phyloP scores from a whole-genome alignment of 106 monocot species.

The Dioscorea zingiberensis region DNA sequence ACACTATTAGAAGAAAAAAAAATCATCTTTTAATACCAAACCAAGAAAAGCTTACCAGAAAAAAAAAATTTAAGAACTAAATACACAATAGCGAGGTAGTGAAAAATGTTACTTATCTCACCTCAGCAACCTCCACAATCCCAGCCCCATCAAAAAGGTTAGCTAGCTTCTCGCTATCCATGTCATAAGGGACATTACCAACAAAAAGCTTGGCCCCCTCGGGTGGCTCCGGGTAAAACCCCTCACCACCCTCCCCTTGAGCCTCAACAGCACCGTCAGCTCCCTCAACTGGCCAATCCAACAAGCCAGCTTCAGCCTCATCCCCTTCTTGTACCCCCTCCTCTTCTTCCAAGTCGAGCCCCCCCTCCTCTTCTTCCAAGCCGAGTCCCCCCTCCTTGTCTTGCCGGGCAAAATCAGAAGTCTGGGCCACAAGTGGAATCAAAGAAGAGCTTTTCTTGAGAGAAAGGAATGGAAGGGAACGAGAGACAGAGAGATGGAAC shows the following conservation, averaged over 20 bases:
- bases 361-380: background rate
- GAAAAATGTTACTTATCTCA: background rate
- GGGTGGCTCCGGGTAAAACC: constrained; percentile 49
- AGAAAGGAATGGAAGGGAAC: constrained; percentile 2
- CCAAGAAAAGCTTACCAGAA: too few species aligned
- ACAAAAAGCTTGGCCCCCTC: constrained; percentile 90
- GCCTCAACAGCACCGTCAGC: background rate
- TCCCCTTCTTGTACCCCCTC: constrained; percentile 8
- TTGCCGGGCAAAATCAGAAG: constrained; percentile 40
- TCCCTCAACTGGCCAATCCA: constrained; percentile 9
- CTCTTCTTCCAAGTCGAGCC: background rate
- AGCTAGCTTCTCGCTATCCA: constrained; percentile 72
- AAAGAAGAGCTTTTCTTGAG: constrained; percentile 10
- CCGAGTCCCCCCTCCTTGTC: constrained; percentile 26
- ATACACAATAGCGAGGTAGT: too few species aligned
- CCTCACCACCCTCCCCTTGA: constrained; percentile 21
- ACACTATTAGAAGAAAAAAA: too few species aligned
- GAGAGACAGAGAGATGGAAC: background rate
- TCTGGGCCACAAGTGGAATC: constrained; percentile 40
- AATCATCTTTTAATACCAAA: too few species aligned
- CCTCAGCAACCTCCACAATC: constrained; percentile 77
- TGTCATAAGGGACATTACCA: constrained; percentile 67
- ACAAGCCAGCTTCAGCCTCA: background rate
- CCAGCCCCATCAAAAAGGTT: constrained; percentile 62
- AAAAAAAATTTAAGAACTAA: too few species aligned